Evolutionary conservation across 108 stramenopile species (phyloP).

Genomic region (Fragilariopsis cylindrus): DNA sequence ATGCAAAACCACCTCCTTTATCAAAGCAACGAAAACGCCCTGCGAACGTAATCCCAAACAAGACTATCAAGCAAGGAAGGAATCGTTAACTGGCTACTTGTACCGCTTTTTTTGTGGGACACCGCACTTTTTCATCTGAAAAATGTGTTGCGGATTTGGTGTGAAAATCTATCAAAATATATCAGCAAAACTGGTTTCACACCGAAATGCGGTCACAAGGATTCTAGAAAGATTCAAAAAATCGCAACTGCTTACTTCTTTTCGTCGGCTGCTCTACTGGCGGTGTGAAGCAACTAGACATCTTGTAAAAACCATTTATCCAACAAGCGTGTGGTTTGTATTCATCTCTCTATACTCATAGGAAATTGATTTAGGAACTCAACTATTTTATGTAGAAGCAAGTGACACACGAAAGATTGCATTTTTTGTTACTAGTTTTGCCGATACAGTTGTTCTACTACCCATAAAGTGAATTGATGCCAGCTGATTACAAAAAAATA

Average conservation of each 20-base stretch:
- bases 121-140: not conserved
- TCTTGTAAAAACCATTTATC: no score
- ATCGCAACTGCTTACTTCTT: not conserved
- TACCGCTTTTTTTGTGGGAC: not conserved
- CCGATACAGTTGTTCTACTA: no score
- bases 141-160: not conserved
- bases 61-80: not conserved
- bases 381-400: no score
- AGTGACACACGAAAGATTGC: no score
- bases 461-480: no score
- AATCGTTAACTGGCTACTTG: not conserved
- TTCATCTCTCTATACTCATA: no score
- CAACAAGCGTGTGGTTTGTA: no score
- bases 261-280: not conserved
- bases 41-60: not conserved
- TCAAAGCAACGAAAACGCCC: not conserved
- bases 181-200: not conserved
- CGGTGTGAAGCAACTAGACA: not conserved
- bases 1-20: not conserved
- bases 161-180: not conserved
- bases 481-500: no score
- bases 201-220: not conserved
- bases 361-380: no score
- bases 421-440: no score
- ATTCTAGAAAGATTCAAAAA: not conserved